A percentile compares a stretch with the other conserved stretches of the same genome.
Evolutionary conservation across 208 protist species (phyloP).

Genomic region (Entamoeba dispar): DNA sequence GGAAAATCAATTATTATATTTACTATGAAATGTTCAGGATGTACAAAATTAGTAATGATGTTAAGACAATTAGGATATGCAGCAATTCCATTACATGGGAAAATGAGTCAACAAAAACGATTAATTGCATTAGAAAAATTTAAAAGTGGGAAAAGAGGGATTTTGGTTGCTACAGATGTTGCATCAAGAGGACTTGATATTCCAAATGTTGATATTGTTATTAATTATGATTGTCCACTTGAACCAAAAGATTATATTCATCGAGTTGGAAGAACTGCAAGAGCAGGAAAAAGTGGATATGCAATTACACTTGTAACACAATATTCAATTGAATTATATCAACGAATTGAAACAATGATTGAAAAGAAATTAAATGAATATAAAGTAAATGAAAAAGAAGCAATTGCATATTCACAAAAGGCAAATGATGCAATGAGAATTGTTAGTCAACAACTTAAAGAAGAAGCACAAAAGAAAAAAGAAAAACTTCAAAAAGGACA

Average conservation of each 20-base stretch:
- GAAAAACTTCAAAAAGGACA: background rate
- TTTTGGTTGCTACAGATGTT: slow-evolving; percentile 53
- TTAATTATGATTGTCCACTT: slow-evolving; percentile 64
- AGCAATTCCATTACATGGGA: background rate
- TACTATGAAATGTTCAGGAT: background rate
- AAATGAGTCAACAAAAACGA: background rate
- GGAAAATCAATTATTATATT: background rate
- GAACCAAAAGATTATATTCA: slow-evolving; percentile 71
- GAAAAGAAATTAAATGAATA: background rate
- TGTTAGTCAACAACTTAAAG: background rate
- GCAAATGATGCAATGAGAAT: background rate
- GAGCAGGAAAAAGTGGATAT: slow-evolving; percentile 39
- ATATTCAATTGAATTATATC: background rate
- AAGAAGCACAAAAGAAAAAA: background rate
- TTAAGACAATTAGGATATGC: background rate
- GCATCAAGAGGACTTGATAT: slow-evolving; percentile 57
- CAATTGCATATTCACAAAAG: background rate
- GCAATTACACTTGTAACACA: background rate
- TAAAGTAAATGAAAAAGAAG: background rate
- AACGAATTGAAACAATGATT: background rate
- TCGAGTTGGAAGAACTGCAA: slow-evolving; percentile 67
- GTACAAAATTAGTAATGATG: background rate
- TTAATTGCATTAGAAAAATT: background rate
- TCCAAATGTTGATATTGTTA: slow-evolving; percentile 52
- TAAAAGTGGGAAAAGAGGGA: background rate